Evolutionary conservation across 805 yeast species (phyloP).

Genomic region (Wickerhamomyces subpelliculosus): DNA sequence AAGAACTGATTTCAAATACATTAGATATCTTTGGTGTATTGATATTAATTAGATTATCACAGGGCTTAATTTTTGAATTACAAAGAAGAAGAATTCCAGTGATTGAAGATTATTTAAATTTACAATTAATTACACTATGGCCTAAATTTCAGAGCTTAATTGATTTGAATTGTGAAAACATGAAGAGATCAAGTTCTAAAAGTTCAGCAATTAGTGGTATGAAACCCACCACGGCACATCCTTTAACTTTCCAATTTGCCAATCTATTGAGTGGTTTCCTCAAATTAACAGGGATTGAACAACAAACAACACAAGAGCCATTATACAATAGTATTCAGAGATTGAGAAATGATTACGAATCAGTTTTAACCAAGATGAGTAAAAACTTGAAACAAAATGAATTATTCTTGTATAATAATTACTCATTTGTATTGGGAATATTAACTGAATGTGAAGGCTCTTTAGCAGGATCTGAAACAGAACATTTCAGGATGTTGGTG

Average conservation of each 20-base stretch:
- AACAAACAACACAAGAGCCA: slow-evolving; percentile 50
- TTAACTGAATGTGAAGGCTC: slow-evolving; percentile 32
- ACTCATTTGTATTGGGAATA: slow-evolving; percentile 22
- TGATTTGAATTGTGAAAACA: slow-evolving; percentile 68
- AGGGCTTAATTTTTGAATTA: slow-evolving; percentile 54
- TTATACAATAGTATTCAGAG: slow-evolving; percentile 61
- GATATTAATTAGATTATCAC: slow-evolving; percentile 65
- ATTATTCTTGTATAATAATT: slow-evolving; percentile 57
- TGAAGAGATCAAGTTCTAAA: slow-evolving; percentile 41
- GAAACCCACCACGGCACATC: slow-evolving; percentile 40
- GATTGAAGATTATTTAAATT: slow-evolving; percentile 61
- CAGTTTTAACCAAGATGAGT: slow-evolving; percentile 59
- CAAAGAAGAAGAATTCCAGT: slow-evolving; percentile 68
- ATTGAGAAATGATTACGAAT: slow-evolving; percentile 75
- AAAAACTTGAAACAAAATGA: slow-evolving; percentile 54
- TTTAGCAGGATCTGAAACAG: slow-evolving; percentile 34
- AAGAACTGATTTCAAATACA: slow-evolving; percentile 29
- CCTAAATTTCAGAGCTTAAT: slow-evolving; percentile 74
- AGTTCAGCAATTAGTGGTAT: slow-evolving; percentile 22
- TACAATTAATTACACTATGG: slow-evolving; percentile 69
- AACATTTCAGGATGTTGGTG: slow-evolving; percentile 37
- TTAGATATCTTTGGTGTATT: slow-evolving; percentile 77
- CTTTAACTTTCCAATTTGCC: slow-evolving; percentile 74
- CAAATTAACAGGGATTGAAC: slow-evolving; percentile 38
- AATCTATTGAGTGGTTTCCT: slow-evolving; percentile 65